Conservation (phyloP, 164 flowering plant genomes). For the Vitis riparia region DNA sequence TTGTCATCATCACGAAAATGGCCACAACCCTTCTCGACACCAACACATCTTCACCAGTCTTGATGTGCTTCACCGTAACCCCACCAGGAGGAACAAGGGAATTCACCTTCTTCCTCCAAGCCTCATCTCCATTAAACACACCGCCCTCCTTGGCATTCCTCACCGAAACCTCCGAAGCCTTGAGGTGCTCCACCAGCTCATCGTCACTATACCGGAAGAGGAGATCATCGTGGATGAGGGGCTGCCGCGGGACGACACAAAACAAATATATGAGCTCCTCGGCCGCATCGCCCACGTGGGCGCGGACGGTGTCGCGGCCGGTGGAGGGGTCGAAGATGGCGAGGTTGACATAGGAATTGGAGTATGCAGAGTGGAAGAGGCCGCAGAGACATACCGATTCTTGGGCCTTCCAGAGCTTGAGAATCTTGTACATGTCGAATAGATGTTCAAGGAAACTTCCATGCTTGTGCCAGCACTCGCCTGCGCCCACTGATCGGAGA, state of each 20-base stretch:
- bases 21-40: constrained; percentile 78
- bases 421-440: constrained; percentile 69
- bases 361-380: constrained; percentile 95
- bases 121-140: constrained; percentile 37
- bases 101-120: constrained; percentile 71
- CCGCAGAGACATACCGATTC: constrained; percentile 76
- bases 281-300: constrained; percentile 70
- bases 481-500: constrained; percentile 83
- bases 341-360: constrained; percentile 94
- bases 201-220: constrained; percentile 63
- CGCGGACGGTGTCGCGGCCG: constrained; percentile 65
- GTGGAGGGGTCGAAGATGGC: constrained; percentile 90
- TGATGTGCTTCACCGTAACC: constrained; percentile 67
- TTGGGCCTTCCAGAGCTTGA: constrained; percentile 67
- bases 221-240: constrained; percentile 80
- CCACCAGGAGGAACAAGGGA: constrained; percentile 62
- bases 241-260: constrained; percentile 82
- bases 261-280: constrained; percentile 81
- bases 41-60: constrained; percentile 66
- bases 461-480: constrained; percentile 99
- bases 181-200: constrained; percentile 65
- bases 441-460: constrained; percentile 93
- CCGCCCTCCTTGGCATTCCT: constrained; percentile 38
- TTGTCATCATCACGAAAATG: constrained; percentile 70
- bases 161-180: constrained; percentile 45